Conservation (phyloP, 805 yeast genomes). For the Saccharomycopsis malanga region DNA sequence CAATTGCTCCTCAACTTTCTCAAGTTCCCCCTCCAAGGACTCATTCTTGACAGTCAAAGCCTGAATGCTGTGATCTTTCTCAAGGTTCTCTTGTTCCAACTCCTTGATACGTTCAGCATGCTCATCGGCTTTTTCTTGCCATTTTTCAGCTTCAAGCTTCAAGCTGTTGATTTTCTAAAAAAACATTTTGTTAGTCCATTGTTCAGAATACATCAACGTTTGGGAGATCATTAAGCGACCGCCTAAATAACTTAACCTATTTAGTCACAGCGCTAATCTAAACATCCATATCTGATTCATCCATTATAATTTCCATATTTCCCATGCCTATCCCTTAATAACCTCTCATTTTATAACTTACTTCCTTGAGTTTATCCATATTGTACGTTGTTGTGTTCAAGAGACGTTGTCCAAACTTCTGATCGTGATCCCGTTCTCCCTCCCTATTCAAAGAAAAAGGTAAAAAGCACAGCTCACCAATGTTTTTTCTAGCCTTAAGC, state of each 20-base stretch:
- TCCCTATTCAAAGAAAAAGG: too few species aligned
- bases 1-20: constrained; percentile 67
- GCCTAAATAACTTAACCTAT: not conserved
- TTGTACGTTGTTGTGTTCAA: too few species aligned
- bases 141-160: constrained; percentile 90
- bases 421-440: too few species aligned
- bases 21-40: constrained; percentile 76
- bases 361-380: too few species aligned
- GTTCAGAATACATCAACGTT: not conserved
- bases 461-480: too few species aligned
- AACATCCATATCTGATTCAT: too few species aligned
- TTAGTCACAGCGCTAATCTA: not conserved
- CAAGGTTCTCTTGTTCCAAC: constrained; percentile 85
- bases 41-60: constrained; percentile 88
- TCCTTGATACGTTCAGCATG: constrained; percentile 72
- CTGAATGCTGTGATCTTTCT: constrained; percentile 92
- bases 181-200: constrained; percentile 22
- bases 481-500: too few species aligned
- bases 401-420: too few species aligned
- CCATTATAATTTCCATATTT: too few species aligned
- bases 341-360: too few species aligned
- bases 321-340: too few species aligned
- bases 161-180: constrained; percentile 77
- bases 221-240: not conserved
- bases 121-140: constrained; percentile 96